Evolutionary conservation across 495 filamentous ascomycete genomes (phyloP), one percentile per base, ranked within the genome.

Genomic region (Aspergillus cristatus): DNA sequence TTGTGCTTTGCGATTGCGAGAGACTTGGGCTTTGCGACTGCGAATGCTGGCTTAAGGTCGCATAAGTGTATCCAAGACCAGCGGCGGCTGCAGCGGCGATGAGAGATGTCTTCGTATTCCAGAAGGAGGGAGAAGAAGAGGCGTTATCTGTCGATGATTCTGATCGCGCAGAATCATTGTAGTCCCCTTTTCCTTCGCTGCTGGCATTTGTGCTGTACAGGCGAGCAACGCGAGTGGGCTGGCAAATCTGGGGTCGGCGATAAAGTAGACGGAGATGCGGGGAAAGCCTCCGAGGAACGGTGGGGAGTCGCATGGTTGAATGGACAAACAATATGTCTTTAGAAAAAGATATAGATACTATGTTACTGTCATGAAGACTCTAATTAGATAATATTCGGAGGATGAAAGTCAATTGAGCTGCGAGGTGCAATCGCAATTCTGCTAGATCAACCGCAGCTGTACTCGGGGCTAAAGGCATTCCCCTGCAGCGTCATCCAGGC

Each of bases 41-140:
- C 0, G 49, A 34, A 25, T 37, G 18, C 17, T 57, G 43, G 30
- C 30, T 48, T 20, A 42, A 53, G 11, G 37, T 35, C 7, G 62
- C 57, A n/a, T 47, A 54, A n/a, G 50, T 48, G 32, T 65, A 67
- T 15, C 63, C 62, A 7, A 62, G 41, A 15, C 62, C 58, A 11
- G 55, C 62, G 25, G 57, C 58, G 12, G 62, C 46, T 37, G 53
- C 50, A 22, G 62, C 62, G 32, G 52, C 36, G 28, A 67, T 35
- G 13, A 65, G 28, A 10, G 55, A 55, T 22, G 52, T 51, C 18
- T 43, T 37, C 2, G 54, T 48, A 2, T 52, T 51, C 63, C 65
- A 62, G n/a, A 51, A 59, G 12, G 44, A 40, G 1, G 50, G 37
- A 0, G 43, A 40, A 1, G 47, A 40, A 0, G 45, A 26, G 14